Evolutionary conservation across 2,329 filamentous ascomycete genomes (phyloP), one percentile per base, ranked within the genome.

Genomic region (Venturia aucupariae): DNA sequence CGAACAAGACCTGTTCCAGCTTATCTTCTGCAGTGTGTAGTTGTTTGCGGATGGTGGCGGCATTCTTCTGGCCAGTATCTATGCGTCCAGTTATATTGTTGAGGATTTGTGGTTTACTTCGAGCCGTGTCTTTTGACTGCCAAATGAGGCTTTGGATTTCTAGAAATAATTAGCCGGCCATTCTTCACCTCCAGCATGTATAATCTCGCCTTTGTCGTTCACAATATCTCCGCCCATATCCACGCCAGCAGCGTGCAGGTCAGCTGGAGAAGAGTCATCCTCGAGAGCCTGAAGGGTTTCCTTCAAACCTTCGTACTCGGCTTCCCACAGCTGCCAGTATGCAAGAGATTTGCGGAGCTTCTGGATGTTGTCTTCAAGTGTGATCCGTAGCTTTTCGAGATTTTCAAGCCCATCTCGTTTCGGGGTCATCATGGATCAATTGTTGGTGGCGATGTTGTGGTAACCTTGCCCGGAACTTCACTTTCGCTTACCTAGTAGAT

Each of bases 291-390:
- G 46, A 38, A 97, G 83, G 71, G 95, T 90, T 73, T 95, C 90
- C 73, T 90, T 92, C 67, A 97, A 81, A 30, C 87, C 85, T 72
- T 96, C 90, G 75, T 97, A 97, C 74, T 97, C 93, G 60, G 89
- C 86, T 73, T 96, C 92, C 84, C 90, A 95, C 64, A 87, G 87
- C 68, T 90, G 89, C 93, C 93, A 99, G 77, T 96, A 88, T 67
- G 86, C 86, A 63, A 97, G 81, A 7, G 89, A 87, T 71, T 88
- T 85, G 64, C 85, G 85, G 24, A 97, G 83, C 73, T 90, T 86
- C 61, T 81, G 78, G 59, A 96, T 83, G 68, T 88, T 91, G 44
- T 86, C 83, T 74, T 96, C 90, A 8, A 97, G 86, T 66, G 86
- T 15, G 17, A 22, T 17, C 10, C 63, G 63, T 13, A 63, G 62